Base-by-base conservation (phyloP, 495 filamentous ascomycete species). In the Xylaria acuta region DNA sequence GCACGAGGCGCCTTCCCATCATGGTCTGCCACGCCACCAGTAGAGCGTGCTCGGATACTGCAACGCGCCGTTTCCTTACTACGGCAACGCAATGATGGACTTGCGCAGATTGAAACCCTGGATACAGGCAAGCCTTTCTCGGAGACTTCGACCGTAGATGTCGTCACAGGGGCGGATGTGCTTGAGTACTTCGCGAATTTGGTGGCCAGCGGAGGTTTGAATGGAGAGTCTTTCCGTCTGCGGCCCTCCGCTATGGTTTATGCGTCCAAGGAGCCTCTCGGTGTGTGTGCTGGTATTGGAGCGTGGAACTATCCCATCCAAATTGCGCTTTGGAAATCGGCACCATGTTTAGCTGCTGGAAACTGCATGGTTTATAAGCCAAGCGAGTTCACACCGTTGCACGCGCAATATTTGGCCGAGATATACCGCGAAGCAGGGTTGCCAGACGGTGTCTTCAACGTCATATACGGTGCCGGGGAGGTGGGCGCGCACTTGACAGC, bases 311-410 rank as follows among this genome's bases (percentile, higher is more conserved):
- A 95, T 77, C 93, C 93, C 18, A 91, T 95, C 70, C 93, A 95
- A 77, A 95, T 96, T 79, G 93, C 93, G 18, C 86, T 95, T 0
- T 95, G 93, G 93, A 96, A 96, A 79, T 92, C 91, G 5, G 92
- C 92, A 18, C 91, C 93, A 6, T 94, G 92, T 70, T 86, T 96
- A 20, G 92, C 92, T 12, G 93, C 93, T 4, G 93, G 93, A 34
- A 96, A 96, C 76, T 92, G 90, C 73, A 94, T 96, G 91, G 87
- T 96, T 64, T 94, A 94, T 82, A 96, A 96, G 74, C 90, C 93
- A 36, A 93, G 90, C 75, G 93, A 96, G 84, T 89, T 89, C 78
- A 94, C 93, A 32, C 91, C 92, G 3, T 82, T 95, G 22, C 92
- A 94, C 75, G 92, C 83, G 43, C 86, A 90, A 53, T 87, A 86